A percentile compares a stretch with the other conserved stretches of the same genome.
Evolutionary conservation across 2,329 filamentous ascomycete species (phyloP).

Genomic region (Fusarium pseudograminearum): DNA sequence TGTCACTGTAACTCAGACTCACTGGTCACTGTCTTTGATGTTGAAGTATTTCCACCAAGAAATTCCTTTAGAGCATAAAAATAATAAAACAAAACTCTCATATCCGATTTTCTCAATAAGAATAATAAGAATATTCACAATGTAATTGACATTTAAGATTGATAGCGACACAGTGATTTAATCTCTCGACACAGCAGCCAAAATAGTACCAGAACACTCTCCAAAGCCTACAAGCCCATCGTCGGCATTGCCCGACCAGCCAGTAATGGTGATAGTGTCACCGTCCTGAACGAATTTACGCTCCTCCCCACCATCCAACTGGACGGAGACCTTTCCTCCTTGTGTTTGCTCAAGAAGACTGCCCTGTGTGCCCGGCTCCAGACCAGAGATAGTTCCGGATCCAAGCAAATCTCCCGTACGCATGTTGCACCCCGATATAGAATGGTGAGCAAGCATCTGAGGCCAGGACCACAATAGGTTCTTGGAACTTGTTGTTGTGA

Average conservation of each 20-base stretch:
- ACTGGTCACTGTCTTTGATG: no score
- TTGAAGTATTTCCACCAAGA: no score
- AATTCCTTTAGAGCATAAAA: no score
- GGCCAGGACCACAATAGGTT: conserved; percentile 81
- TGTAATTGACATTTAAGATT: rapidly evolving
- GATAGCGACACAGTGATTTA: background rate
- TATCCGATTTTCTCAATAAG: no score
- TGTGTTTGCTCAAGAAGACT: conserved; percentile 79
- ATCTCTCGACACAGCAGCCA: background rate
- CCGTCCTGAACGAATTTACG: conserved; percentile 80
- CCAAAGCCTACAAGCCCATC: conserved; percentile 40
- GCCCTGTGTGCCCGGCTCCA: conserved; percentile 72
- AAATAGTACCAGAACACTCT: conserved; percentile 28
- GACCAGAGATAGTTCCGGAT: conserved; percentile 80
- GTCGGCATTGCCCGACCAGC: conserved; percentile 24
- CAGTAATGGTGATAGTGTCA: conserved; percentile 61
- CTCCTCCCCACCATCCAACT: conserved; percentile 72
- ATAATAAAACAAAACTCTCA: no score
- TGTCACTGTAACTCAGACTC: no score
- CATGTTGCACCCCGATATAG: conserved; percentile 80
- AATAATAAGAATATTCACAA: background rate
- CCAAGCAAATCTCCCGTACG: conserved; percentile 80
- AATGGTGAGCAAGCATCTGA: conserved; percentile 87
- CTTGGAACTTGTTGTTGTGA: conserved; percentile 52
- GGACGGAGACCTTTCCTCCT: conserved; percentile 73